phyloP scores from a whole-genome alignment of 441 rosid genomes.

The Melastoma candidum region DNA sequence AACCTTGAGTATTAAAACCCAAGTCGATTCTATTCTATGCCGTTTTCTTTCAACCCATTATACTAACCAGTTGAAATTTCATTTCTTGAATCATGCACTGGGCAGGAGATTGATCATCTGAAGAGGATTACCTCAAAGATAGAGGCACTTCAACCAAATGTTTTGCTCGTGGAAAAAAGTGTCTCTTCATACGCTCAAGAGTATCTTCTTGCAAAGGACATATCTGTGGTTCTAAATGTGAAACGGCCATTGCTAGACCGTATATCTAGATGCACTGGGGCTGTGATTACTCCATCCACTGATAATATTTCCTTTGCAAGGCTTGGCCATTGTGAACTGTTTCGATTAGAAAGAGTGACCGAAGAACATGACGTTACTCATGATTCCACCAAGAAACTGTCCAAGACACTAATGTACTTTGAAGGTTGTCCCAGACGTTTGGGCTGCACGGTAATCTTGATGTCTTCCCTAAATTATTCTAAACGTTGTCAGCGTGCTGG shows the following conservation, averaged over 20 bases:
- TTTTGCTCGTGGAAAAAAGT: constrained; percentile 84
- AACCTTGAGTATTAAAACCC: too few species aligned
- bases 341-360: constrained; percentile 51
- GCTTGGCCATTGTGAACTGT: constrained; percentile 80
- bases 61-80: constrained; percentile 7
- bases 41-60: not conserved
- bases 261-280: constrained; percentile 89
- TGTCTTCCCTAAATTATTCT: constrained; percentile 2
- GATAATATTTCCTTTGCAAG: constrained; percentile 45
- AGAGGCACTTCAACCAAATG: constrained; percentile 84
- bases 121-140: constrained; percentile 70
- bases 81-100: constrained; percentile 13
- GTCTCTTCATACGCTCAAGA: constrained; percentile 82
- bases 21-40: too few species aligned
- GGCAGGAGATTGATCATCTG: constrained; percentile 81
- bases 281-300: constrained; percentile 55
- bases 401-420: constrained; percentile 90
- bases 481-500: not conserved
- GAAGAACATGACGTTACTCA: constrained; percentile 62
- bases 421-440: constrained; percentile 96
- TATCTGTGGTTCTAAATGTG: constrained; percentile 83
- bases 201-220: constrained; percentile 73
- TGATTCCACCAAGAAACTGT: constrained; percentile 58
- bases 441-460: constrained; percentile 83
- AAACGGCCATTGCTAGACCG: constrained; percentile 75